These are phyloP conservation scores for Pseudogymnoascus sp. DNA, from an alignment of 2,329 filamentous ascomycete genomes.

Conservation along the genomic window DNA sequence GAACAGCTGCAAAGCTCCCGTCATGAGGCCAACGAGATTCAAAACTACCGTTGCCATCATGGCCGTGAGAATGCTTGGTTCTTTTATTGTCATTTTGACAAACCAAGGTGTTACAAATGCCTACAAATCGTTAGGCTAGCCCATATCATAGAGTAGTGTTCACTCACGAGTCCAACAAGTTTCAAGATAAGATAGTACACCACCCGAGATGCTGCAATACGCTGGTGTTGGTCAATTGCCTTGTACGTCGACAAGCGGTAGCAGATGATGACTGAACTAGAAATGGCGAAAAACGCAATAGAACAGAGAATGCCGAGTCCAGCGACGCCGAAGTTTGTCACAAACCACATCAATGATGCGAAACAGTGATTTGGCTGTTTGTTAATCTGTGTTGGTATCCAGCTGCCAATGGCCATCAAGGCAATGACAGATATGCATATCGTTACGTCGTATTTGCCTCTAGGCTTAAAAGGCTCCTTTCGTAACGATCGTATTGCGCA, in stretches of 20 bases:
- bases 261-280: slow-evolving; percentile 46
- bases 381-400: slow-evolving; percentile 48
- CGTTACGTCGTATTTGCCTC: slow-evolving; percentile 50
- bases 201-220: slow-evolving; percentile 58
- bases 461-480: slow-evolving; percentile 46
- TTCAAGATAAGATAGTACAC: slow-evolving; percentile 53
- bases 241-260: slow-evolving; percentile 45
- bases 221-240: slow-evolving; percentile 48
- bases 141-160: neutral
- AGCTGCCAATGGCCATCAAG: slow-evolving; percentile 45
- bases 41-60: slow-evolving; percentile 58
- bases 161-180: slow-evolving; percentile 47
- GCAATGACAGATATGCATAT: slow-evolving; percentile 46
- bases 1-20: slow-evolving; percentile 57
- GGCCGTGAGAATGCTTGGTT: slow-evolving; percentile 41
- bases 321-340: slow-evolving; percentile 49
- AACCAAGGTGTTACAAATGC: slow-evolving; percentile 56
- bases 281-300: slow-evolving; percentile 41
- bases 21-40: slow-evolving; percentile 57
- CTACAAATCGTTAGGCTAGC: slow-evolving; percentile 31
- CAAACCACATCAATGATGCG: slow-evolving; percentile 59
- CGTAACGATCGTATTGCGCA: slow-evolving; percentile 46
- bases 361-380: slow-evolving; percentile 53
- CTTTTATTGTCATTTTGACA: slow-evolving; percentile 43
- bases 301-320: slow-evolving; percentile 45